Conservation (phyloP, 2,329 filamentous ascomycete genomes). For the Cladophialophora exuberans region DNA sequence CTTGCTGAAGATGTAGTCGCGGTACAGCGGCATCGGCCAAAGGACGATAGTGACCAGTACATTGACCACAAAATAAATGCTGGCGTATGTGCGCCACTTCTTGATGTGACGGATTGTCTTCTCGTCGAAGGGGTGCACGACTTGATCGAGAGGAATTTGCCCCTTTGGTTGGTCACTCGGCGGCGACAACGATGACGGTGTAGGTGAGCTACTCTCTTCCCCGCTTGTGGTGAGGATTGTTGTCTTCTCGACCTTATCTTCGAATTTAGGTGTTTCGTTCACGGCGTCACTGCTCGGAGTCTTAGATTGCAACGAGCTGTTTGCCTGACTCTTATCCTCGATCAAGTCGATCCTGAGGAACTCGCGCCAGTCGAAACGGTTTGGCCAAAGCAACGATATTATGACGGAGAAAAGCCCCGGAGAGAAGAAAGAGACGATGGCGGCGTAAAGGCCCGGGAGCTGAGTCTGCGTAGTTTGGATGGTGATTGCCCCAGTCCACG, state of each 20-base stretch:
- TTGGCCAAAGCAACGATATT: slow-evolving; percentile 47
- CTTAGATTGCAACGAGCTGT: slow-evolving; percentile 13
- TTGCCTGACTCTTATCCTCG: slow-evolving; percentile 38
- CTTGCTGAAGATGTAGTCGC: slow-evolving; percentile 31
- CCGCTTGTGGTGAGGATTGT: too few relatives aligned
- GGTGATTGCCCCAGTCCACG: slow-evolving; percentile 41
- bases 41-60: slow-evolving; percentile 31
- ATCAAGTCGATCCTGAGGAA: slow-evolving; percentile 52
- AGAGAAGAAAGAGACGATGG: slow-evolving; percentile 50
- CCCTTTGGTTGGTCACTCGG: neutral
- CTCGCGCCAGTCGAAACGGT: slow-evolving; percentile 48
- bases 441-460: slow-evolving; percentile 50
- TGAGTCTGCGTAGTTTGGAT: slow-evolving; percentile 46
- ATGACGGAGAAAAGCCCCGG: slow-evolving; percentile 52
- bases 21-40: slow-evolving; percentile 32
- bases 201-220: neutral
- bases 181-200: neutral
- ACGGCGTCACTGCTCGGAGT: slow-evolving; percentile 19
- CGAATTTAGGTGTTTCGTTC: slow-evolving; percentile 3
- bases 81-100: slow-evolving; percentile 31
- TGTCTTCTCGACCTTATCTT: neutral
- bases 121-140: slow-evolving; percentile 30
- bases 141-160: slow-evolving; percentile 19
- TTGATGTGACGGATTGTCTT: slow-evolving; percentile 28
- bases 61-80: slow-evolving; percentile 32